A percentile compares a stretch with the other conserved stretches of the same genome.
Conservation (phyloP, 1,284 basidiomycete genomes). For the Pseudozyma tsukubaensis region DNA sequence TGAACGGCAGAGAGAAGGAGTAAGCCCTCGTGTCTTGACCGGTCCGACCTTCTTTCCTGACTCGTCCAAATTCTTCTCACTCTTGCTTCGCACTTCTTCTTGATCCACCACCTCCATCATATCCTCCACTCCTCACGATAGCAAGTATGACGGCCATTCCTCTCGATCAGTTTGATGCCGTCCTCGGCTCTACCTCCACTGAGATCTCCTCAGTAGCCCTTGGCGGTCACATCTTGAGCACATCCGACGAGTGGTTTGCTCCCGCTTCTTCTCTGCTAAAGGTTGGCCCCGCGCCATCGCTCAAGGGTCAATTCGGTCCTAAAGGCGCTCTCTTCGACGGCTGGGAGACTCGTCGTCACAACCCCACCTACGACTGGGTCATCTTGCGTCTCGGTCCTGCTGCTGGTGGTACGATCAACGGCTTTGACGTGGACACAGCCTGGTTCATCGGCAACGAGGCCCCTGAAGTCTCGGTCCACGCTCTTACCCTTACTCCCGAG, state of each 20-base stretch:
- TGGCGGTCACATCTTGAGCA: conserved; percentile 79
- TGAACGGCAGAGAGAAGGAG: too few species aligned
- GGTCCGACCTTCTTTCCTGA: background rate
- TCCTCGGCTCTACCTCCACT: conserved; percentile 56
- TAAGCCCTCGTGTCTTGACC: too few species aligned
- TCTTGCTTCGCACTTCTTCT: background rate
- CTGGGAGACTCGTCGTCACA: conserved; percentile 93
- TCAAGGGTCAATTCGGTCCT: conserved; percentile 92
- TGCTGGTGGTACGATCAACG: conserved; percentile 76
- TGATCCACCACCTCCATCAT: background rate
- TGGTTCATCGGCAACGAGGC: conserved; percentile 94
- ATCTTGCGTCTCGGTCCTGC: conserved; percentile 87
- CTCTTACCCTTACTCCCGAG: conserved; percentile 33
- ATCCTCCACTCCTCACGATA: background rate
- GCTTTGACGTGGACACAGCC: conserved; percentile 95
- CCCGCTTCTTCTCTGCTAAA: conserved; percentile 85
- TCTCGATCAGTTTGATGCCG: conserved; percentile 41
- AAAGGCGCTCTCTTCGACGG: conserved; percentile 94
- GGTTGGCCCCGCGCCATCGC: conserved; percentile 69
- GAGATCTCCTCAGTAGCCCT: conserved; percentile 90
- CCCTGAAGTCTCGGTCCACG: conserved; percentile 58
- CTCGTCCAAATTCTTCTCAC: background rate
- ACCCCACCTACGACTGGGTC: conserved; percentile 88
- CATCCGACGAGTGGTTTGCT: conserved; percentile 97
- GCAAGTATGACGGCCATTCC: conserved; percentile 39